These are phyloP conservation scores for Yamadazyma dushanensis DNA, from an alignment of 1,139 yeast genomes.

Conservation along the genomic window DNA sequence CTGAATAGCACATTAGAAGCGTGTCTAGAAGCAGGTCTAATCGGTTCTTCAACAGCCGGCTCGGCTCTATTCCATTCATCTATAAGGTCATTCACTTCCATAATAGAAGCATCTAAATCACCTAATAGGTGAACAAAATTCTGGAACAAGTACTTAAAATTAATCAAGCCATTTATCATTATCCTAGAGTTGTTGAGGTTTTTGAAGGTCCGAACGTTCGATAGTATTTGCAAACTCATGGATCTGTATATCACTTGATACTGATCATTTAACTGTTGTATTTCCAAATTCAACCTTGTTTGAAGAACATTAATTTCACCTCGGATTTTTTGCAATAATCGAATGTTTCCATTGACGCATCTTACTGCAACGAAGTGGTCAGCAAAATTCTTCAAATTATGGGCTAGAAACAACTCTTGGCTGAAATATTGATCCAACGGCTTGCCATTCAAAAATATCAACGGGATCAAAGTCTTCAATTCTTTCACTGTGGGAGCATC, in stretches of 20 bases:
- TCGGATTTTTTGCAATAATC: conserved; percentile 4
- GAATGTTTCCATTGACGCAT: not conserved
- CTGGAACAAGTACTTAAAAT: conserved; percentile 13
- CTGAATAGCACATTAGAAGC: too few relatives aligned
- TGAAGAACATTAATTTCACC: not conserved
- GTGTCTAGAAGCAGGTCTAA: not conserved
- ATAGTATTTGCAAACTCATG: conserved; percentile 14
- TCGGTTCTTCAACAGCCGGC: not conserved
- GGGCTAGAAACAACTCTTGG: conserved; percentile 21
- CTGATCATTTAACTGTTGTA: conserved; percentile 5
- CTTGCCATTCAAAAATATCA: conserved; percentile 12
- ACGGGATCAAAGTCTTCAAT: conserved; percentile 14
- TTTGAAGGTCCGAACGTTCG: conserved; percentile 15
- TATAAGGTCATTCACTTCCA: conserved; percentile 15
- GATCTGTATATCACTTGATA: conserved; percentile 9
- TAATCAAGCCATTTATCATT: conserved; percentile 15
- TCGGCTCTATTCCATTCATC: conserved; percentile 13
- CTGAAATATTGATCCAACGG: conserved; percentile 14
- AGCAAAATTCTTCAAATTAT: conserved; percentile 17
- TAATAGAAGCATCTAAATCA: conserved; percentile 13
- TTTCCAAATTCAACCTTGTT: conserved; percentile 4
- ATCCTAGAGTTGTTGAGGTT: conserved; percentile 15
- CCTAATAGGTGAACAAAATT: conserved; percentile 10
- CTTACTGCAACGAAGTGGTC: conserved; percentile 8
- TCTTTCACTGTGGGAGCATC: conserved; percentile 13